phyloP scores from a whole-genome alignment of 805 yeast species.

The Candida ipomoeae region DNA sequence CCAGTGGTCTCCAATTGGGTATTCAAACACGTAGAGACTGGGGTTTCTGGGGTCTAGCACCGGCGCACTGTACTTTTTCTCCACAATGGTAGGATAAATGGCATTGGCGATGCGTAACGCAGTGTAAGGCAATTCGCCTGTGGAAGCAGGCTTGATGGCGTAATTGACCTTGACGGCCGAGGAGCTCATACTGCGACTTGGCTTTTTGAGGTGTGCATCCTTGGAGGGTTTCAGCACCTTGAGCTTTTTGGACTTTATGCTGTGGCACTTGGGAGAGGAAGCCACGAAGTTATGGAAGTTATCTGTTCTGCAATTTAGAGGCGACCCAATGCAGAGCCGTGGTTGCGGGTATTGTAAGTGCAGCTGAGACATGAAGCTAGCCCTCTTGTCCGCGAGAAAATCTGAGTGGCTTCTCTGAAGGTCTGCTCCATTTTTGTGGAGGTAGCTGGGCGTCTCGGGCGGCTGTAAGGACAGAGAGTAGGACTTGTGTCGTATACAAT shows the following conservation, averaged over 20 bases:
- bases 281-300: not conserved
- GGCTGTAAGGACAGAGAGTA: not conserved
- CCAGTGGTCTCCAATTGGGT: constrained; percentile 63
- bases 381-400: not conserved
- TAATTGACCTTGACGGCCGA: not conserved
- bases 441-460: not conserved
- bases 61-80: constrained; percentile 62
- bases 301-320: not conserved
- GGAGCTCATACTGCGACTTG: not conserved
- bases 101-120: not conserved
- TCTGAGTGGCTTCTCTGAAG: not conserved
- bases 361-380: not conserved
- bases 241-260: not conserved
- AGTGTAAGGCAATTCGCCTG: not conserved
- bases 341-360: not conserved
- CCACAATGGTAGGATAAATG: constrained; percentile 6
- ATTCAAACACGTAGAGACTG: constrained; percentile 68
- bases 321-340: not conserved
- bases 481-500: not conserved
- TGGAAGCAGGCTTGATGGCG: not conserved
- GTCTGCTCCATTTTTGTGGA: not conserved
- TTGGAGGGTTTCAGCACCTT: not conserved
- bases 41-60: constrained; percentile 61
- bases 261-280: not conserved
- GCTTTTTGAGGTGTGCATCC: not conserved